Evolutionary conservation across 345 rosid genomes (phyloP).

Genomic region (Melaleuca quinquenervia): DNA sequence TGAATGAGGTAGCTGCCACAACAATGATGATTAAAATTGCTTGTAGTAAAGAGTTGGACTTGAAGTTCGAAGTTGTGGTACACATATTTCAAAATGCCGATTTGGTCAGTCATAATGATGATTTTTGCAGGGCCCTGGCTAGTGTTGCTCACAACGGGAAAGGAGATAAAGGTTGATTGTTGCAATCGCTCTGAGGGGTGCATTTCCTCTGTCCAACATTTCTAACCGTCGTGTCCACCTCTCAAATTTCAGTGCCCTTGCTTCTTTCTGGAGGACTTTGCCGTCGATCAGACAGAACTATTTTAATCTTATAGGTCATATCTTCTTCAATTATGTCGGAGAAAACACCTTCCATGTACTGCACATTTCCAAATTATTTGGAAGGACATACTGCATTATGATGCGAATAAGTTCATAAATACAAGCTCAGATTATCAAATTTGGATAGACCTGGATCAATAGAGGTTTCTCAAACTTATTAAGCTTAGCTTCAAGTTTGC

Average conservation of each 20-base stretch:
- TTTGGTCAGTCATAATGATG: neutral
- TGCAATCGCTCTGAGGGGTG: neutral
- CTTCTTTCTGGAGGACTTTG: neutral
- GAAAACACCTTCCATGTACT: neutral
- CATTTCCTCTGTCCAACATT: neutral
- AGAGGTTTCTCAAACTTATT: neutral
- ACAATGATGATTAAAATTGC: neutral
- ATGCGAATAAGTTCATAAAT: neutral
- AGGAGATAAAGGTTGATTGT: conserved; percentile 28
- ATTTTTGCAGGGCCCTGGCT: conserved; percentile 42
- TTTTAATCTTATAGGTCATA: neutral
- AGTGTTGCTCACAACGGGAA: conserved; percentile 24
- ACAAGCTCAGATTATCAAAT: neutral
- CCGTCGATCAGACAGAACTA: neutral
- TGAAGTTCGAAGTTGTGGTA: neutral
- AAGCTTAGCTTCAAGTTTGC: neutral
- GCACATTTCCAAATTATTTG: neutral
- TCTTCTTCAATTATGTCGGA: neutral
- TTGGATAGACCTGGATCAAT: neutral
- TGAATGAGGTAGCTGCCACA: neutral
- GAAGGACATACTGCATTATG: neutral
- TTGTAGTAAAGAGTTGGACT: neutral
- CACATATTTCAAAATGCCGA: neutral
- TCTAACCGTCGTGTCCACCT: neutral
- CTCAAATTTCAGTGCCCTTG: neutral